These are phyloP conservation scores for Fusarium sp. DNA, from an alignment of 2,329 filamentous ascomycete genomes.

Conservation along the genomic window DNA sequence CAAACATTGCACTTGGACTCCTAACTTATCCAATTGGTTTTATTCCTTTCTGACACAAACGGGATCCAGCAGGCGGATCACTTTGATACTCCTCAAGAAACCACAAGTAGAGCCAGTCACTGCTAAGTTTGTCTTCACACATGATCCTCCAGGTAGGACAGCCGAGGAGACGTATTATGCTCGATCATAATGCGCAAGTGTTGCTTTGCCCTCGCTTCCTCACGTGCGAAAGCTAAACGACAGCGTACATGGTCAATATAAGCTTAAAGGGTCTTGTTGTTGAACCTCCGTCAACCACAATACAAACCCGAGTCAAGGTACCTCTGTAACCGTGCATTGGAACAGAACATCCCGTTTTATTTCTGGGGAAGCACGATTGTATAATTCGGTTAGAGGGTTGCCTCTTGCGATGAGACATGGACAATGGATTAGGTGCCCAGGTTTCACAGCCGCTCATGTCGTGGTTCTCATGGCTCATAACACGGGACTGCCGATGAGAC, in stretches of 20 bases:
- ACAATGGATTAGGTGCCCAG: constrained; percentile 26
- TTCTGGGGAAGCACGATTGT: constrained; percentile 21
- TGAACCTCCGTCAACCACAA: constrained; percentile 13
- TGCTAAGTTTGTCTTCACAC: constrained; percentile 10
- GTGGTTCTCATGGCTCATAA: constrained; percentile 30
- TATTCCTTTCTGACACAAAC: constrained; percentile 7
- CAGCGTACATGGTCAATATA: constrained; percentile 39
- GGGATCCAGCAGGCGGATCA: not conserved
- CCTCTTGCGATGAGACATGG: constrained; percentile 23
- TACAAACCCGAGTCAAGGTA: constrained; percentile 25
- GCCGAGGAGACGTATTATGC: not conserved
- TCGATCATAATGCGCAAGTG: not conserved
- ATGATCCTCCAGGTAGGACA: constrained; percentile 20
- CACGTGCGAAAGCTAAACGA: constrained; percentile 11
- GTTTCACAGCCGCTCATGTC: constrained; percentile 32
- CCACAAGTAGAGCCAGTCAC: constrained; percentile 1
- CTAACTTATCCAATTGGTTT: constrained; percentile 4
- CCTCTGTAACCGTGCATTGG: not conserved
- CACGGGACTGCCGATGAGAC: constrained; percentile 11
- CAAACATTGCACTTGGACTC: not conserved
- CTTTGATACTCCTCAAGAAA: not conserved
- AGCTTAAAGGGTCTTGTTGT: constrained; percentile 40
- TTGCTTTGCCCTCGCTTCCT: constrained; percentile 16
- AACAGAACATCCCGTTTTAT: constrained; percentile 2
- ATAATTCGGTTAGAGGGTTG: constrained; percentile 35